Percentiles rank a stretch among this genome's conserved stretches.
These are phyloP conservation scores for Linnemannia elongata DNA, from an alignment of 192 early-diverging fungal species.

Conservation along the genomic window DNA sequence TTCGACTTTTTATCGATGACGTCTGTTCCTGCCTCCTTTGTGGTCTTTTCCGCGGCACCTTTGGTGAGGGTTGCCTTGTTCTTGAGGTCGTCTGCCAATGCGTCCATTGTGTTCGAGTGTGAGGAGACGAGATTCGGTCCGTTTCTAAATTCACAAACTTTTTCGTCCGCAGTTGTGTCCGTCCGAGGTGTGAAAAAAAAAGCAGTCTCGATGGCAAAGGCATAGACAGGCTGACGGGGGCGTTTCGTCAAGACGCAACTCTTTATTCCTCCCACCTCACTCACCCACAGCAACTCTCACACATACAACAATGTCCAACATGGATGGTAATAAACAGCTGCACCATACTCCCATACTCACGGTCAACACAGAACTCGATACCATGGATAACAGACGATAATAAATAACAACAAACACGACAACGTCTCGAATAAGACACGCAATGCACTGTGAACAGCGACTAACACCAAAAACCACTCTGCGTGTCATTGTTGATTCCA, in stretches of 20 bases:
- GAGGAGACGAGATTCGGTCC: background rate
- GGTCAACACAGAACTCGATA: background rate
- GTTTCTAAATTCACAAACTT: background rate
- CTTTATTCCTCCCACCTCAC: background rate
- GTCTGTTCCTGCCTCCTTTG: background rate
- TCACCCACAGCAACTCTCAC: background rate
- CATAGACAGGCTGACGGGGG: background rate
- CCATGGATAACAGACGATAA: background rate
- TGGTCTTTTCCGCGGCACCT: background rate
- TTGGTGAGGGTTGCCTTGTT: slow-evolving; percentile 4
- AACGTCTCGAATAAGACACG: background rate
- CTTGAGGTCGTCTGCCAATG: slow-evolving; percentile 23
- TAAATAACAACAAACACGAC: background rate
- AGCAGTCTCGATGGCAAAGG: background rate
- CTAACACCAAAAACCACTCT: background rate
- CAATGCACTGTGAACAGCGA: background rate
- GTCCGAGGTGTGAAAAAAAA: background rate
- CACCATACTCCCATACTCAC: too few relatives aligned
- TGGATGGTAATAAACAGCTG: slow-evolving; percentile 29
- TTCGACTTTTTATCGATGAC: slow-evolving; percentile 8
- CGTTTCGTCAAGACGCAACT: background rate
- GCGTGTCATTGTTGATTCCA: background rate
- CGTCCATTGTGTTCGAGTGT: slow-evolving; percentile 13
- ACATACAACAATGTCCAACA: slow-evolving; percentile 15
- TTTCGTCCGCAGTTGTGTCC: background rate